phyloP scores from a whole-genome alignment of 495 filamentous ascomycete genomes.

The Aspergillus bertholletiae region DNA sequence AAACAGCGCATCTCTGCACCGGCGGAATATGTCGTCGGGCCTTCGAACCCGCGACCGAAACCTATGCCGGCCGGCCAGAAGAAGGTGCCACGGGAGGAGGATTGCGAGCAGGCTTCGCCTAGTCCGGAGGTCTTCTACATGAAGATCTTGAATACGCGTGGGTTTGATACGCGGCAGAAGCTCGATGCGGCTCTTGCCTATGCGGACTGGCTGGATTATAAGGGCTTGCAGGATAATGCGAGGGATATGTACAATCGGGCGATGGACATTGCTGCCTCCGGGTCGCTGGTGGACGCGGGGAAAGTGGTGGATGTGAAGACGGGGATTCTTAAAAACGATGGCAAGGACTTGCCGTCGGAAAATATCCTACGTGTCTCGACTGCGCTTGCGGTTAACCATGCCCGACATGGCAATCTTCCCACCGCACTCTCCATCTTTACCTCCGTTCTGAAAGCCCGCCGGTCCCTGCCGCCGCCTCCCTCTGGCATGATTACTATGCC shows the following conservation, averaged over 20 bases:
- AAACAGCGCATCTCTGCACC: slow-evolving; percentile 64
- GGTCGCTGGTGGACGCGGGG: slow-evolving; percentile 38
- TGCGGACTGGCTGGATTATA: slow-evolving; percentile 79
- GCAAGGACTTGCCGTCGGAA: slow-evolving; percentile 50
- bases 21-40: slow-evolving; percentile 66
- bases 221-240: slow-evolving; percentile 57
- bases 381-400: slow-evolving; percentile 72
- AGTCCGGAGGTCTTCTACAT: slow-evolving; percentile 70
- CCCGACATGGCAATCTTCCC: slow-evolving; percentile 57
- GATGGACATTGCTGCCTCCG: slow-evolving; percentile 61
- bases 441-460: slow-evolving; percentile 74
- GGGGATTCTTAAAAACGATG: slow-evolving; percentile 54
- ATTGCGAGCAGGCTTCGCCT: slow-evolving; percentile 63
- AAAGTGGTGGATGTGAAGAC: slow-evolving; percentile 57
- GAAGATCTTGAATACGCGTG: slow-evolving; percentile 70
- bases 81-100: slow-evolving; percentile 62
- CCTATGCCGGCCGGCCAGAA: slow-evolving; percentile 59
- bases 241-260: slow-evolving; percentile 69
- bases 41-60: slow-evolving; percentile 76
- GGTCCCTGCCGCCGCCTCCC: slow-evolving; percentile 32
- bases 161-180: slow-evolving; percentile 69
- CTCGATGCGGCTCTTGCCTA: slow-evolving; percentile 77
- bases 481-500: slow-evolving; percentile 25
- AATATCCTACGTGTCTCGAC: slow-evolving; percentile 75
- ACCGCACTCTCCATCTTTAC: slow-evolving; percentile 80